Conservation (phyloP, 495 filamentous ascomycete genomes). For the Penicillium coprophilum region DNA sequence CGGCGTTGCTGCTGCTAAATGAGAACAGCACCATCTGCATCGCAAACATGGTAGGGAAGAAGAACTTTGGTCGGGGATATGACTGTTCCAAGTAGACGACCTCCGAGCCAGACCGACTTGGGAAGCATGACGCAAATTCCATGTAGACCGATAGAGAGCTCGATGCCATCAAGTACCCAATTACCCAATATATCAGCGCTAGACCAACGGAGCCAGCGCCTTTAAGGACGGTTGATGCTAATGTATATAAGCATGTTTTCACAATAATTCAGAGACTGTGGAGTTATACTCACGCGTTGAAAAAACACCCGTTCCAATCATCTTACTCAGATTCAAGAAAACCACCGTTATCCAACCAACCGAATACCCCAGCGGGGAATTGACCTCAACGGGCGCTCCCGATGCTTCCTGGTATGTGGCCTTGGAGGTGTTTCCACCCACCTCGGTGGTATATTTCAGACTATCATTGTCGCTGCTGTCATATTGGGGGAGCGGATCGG, state of each 20-base stretch:
- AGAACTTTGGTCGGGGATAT: constrained; percentile 59
- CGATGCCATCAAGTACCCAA: constrained; percentile 55
- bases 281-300: constrained; percentile 53
- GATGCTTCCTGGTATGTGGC: constrained; percentile 61
- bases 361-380: constrained; percentile 60
- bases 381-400: constrained; percentile 60
- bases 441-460: constrained; percentile 50
- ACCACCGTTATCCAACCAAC: constrained; percentile 56
- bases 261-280: no score
- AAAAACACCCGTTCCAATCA: constrained; percentile 67
- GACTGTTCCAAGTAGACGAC: constrained; percentile 67
- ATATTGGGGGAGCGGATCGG: neutral
- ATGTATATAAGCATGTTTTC: neutral
- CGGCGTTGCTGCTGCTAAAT: constrained; percentile 62
- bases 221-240: constrained; percentile 45
- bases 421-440: constrained; percentile 55
- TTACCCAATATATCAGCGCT: constrained; percentile 58
- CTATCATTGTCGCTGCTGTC: constrained; percentile 34
- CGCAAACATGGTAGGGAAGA: constrained; percentile 62
- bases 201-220: constrained; percentile 61
- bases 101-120: constrained; percentile 63
- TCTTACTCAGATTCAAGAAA: constrained; percentile 63
- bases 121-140: constrained; percentile 61
- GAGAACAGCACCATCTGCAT: constrained; percentile 59
- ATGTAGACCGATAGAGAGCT: constrained; percentile 56